Base-by-base conservation (phyloP, 257 asterid species). In the Fraxinus anomala region DNA sequence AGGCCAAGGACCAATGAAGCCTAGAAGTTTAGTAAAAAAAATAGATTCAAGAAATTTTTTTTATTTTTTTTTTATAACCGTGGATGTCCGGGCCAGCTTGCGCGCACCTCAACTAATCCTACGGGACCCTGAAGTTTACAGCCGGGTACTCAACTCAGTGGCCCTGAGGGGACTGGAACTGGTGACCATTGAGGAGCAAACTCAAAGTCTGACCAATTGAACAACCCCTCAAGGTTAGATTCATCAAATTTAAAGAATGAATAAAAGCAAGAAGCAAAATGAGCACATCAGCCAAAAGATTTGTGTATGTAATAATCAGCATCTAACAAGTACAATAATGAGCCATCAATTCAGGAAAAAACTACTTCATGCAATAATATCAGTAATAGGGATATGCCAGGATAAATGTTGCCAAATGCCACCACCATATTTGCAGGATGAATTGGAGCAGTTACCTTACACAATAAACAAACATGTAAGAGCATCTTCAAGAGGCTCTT, bases 321-420 rank as follows among this genome's bases (percentile, higher is more conserved):
- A 54, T 76, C 47, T 40, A 56, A 28, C 40, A 63, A 76, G 28
- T 65, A 33, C 63, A 67, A 42, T 66, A 44, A 78, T 28, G 54
- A 67, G 39, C 68, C 33, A 61, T 11, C 6, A 23, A 61, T 23
- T 61, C 68, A 61, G 6, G 21, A 51, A 59, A 23, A 61, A 19
- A 23, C 31, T 24, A 24, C 16, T 10, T 17, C 14, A 24, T 61
- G 34, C 17, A 61, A 19, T 61, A 61, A 61, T 61, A 21, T 61
- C 17, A 23, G 6, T 7, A 24, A 61, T 21, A 23, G 31, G 68
- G 14, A 23, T 56, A 56, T 61, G 68, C 33, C 68, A 61, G 33
- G 68, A 2, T 13, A 0, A 23, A 4, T 61, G 13, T 34, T 1
- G 33, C 68, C 68, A 10, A 61, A 61, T 61, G 68, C 68, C 68